phyloP scores from a whole-genome alignment of 306 rosid genomes.

The Gastrolobium bilobum region DNA sequence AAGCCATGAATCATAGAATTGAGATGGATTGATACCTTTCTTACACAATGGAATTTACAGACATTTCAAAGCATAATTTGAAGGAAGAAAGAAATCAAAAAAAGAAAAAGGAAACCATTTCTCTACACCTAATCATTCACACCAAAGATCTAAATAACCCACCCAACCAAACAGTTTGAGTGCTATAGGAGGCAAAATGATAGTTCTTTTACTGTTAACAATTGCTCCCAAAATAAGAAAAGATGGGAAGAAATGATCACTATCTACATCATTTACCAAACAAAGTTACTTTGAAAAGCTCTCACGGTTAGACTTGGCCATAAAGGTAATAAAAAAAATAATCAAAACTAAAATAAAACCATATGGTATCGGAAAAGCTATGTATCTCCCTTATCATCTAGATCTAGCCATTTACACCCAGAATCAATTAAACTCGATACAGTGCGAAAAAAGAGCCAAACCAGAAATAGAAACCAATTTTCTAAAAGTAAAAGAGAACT shows the following conservation, averaged over 20 bases:
- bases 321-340: background rate
- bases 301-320: background rate
- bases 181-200: constrained; percentile 50
- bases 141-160: constrained; percentile 27
- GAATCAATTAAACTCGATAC: background rate
- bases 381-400: background rate
- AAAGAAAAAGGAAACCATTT: background rate
- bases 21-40: constrained; percentile 35
- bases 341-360: background rate
- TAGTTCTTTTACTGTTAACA: constrained; percentile 11
- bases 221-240: constrained; percentile 40
- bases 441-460: background rate
- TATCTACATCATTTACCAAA: constrained; percentile 19
- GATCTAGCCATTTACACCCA: background rate
- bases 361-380: background rate
- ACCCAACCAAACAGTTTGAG: constrained; percentile 35
- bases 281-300: background rate
- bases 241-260: constrained; percentile 19
- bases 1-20: background rate
- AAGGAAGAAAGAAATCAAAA: background rate
- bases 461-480: background rate
- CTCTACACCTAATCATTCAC: constrained; percentile 42
- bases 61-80: background rate
- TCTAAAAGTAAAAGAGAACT: background rate
- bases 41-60: background rate